Evolutionary conservation across 2,329 filamentous ascomycete species (phyloP), one percentile per base, ranked within the genome.

Genomic region (Monilinia laxa): DNA sequence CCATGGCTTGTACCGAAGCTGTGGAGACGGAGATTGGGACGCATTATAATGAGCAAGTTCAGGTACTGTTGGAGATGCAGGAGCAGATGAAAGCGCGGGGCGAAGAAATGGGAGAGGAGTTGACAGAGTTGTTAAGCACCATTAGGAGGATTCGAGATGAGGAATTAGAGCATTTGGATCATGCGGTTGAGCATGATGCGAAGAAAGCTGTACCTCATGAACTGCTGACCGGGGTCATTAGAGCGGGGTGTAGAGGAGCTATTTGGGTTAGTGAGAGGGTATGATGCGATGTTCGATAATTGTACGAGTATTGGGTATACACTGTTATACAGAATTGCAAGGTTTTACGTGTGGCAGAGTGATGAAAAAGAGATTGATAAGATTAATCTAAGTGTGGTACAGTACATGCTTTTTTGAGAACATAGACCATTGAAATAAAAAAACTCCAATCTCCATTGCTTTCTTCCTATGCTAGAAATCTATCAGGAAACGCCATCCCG

Each of bases 1-100:
- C 95, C 47, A 99, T 99, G 95, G 95, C 95, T 16, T 99, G 95
- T 77, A 98, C 95, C 0, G 95, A 99, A 79, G 95, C 95, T 1
- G 94, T 99, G 1, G 95, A 99, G 83, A 99, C 94, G 9, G 95
- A 98, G 81, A 99, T 99, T 70, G 95, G 95, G 2, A 87, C 87
- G 38, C 95, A 99, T 80, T 99, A 99, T 78, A 98, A 98, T 77
- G 87, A 88, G 70, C 95, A 99, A 80, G 92, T 99, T 53, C 83
- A 92, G 35, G 85, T 86, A 64, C 80, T 99, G 73, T 78, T 98
- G 51, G 88, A 90, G 69, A 97, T 96, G 89, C 85, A 92, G 67
- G 82, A 85, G 10, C 85, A 89, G 71, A 91, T 93, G 82, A 86
- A 94, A 79, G 82, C 81, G 11, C 84, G 88, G 59, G 93, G 93